Conservation (phyloP, 2,329 filamentous ascomycete genomes). For the Trichoderma atrobrunneum region DNA sequence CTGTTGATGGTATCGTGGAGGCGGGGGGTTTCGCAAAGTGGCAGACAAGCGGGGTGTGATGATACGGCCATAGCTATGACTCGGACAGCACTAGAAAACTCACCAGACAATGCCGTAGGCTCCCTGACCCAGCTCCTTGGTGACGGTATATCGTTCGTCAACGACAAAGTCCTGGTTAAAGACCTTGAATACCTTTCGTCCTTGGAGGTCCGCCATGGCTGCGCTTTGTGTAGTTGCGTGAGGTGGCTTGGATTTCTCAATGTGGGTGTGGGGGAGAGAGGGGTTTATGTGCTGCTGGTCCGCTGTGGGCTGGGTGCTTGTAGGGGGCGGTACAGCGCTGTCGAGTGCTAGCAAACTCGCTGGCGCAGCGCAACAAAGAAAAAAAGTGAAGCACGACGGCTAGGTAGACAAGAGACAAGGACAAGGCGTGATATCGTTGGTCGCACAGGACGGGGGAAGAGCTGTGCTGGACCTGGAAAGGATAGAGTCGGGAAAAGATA, state of each 20-base stretch:
- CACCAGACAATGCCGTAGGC: slow-evolving; percentile 99
- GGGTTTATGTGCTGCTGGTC: slow-evolving; percentile 7
- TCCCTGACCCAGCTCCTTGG: slow-evolving; percentile 96
- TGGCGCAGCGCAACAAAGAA: background rate
- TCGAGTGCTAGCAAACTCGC: background rate
- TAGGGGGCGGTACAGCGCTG: slow-evolving; percentile 1
- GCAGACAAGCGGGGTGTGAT: background rate
- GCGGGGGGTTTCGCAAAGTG: slow-evolving; percentile 24
- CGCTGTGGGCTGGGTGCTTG: slow-evolving; percentile 3
- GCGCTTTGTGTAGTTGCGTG: background rate
- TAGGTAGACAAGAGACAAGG: background rate
- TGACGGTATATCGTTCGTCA: slow-evolving; percentile 96
- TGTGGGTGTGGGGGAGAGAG: slow-evolving; percentile 8
- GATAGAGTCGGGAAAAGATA: background rate
- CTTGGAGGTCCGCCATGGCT: slow-evolving; percentile 42
- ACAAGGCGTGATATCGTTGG: background rate
- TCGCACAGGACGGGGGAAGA: background rate
- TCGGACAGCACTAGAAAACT: slow-evolving; percentile 25
- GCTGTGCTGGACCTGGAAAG: background rate
- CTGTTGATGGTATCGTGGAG: slow-evolving; percentile 22
- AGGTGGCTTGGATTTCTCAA: background rate
- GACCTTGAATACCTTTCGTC: slow-evolving; percentile 94
- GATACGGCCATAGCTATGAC: background rate
- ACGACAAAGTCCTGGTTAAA: slow-evolving; percentile 99
- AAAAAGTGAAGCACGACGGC: background rate